Base-by-base conservation (phyloP, 371 early-diverging fungal species). In the Haplosporangium sp. region DNA sequence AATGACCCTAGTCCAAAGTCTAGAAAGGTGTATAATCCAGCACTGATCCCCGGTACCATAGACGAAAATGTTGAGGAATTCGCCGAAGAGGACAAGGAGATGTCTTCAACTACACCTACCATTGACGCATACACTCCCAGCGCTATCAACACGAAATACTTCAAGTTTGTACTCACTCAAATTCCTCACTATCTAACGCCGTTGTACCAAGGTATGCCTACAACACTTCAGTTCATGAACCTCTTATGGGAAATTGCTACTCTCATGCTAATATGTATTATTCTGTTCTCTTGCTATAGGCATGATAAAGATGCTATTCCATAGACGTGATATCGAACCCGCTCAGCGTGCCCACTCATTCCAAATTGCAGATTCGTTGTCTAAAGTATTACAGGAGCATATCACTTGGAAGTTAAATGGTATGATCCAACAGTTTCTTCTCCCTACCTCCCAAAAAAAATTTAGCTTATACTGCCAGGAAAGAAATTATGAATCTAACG, bases 101-200 rank as follows among this genome's bases (percentile, higher is more conserved):
- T 74, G 38, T 19, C 70, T 3, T 72, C 84, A 27, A 65, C 74
- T 2, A 62, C 69, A 1, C 79, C 85, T 19, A 56, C 67, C 17
- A 70, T 73, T 3, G 89, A 91, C 45, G 77, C 76, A 4, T 88
- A 89, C 35, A 89, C 92, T 63, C 88, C 87, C 42, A 84, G 89
- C 10, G 89, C 91, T 39, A 86, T 87, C 77, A 96, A 96, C 66
- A 86, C 90, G 37, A 91, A 88, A 61, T 88, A 85, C 62, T 91
- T 94, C 65, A 88, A 87, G 67, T 78, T 87, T 57, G 77, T 95
- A 8, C 83, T 95, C 40, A 86, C 88, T 2, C 90, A 95, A 64
- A 90, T 93, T 45, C 90, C 94, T 27, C 85, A 86, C 10, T 83
- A 88, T 15, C 63, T 96, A 58, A 85, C 88, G 38, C 88, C 91